Percentiles rank a stretch among this genome's conserved stretches.
Conservation (phyloP, 108 stramenopile species). For the Phaeodactylum tricornutum region DNA sequence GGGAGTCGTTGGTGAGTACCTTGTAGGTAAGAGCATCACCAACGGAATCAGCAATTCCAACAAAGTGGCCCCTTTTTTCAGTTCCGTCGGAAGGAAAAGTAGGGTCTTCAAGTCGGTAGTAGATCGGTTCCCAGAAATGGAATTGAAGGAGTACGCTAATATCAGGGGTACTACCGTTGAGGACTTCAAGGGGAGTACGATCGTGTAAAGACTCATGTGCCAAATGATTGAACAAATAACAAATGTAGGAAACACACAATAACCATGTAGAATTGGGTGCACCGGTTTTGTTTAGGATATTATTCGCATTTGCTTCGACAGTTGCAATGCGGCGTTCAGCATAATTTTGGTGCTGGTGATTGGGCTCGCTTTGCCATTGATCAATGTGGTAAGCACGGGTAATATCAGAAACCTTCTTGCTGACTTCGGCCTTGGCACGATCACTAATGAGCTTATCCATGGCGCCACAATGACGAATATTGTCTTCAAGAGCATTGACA, state of each 20-base stretch:
- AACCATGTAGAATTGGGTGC: constrained; percentile 14
- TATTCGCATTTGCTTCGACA: constrained; percentile 8
- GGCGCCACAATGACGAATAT: constrained; percentile 18
- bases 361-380: constrained; percentile 17
- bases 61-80: constrained; percentile 11
- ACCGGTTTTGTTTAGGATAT: constrained; percentile 14
- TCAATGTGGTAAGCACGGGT: constrained; percentile 11
- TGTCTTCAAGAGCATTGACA: constrained; percentile 8
- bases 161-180: constrained; percentile 11
- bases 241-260: constrained; percentile 3
- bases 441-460: background rate
- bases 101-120: background rate
- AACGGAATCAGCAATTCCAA: constrained; percentile 19
- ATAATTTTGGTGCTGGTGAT: constrained; percentile 19
- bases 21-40: constrained; percentile 19
- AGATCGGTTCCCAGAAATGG: constrained; percentile 14
- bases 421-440: constrained; percentile 8
- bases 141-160: constrained; percentile 11
- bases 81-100: background rate
- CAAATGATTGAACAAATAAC: constrained; percentile 11
- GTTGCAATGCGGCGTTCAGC: constrained; percentile 14
- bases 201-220: constrained; percentile 4
- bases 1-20: constrained; percentile 4
- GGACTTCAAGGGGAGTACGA: constrained; percentile 4
- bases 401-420: constrained; percentile 6